Base-by-base conservation (phyloP, 2,329 filamentous ascomycete genomes). In the Diaporthe citriasiana region DNA sequence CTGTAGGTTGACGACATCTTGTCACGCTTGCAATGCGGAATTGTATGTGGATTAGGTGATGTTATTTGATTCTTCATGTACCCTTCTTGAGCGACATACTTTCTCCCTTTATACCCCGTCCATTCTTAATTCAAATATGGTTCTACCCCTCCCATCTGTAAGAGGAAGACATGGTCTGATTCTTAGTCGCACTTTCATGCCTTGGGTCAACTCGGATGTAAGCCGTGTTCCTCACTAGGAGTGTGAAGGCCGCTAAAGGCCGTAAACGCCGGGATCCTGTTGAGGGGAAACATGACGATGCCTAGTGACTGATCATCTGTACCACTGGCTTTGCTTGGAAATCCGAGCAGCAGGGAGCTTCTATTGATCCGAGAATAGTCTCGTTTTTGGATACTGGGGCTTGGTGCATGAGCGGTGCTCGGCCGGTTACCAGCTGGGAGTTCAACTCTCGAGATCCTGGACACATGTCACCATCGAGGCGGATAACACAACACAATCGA, bases 1-100 rank as follows among this genome's bases (percentile, higher is more conserved):
- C 10, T 70, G 33, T 70, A 73, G n/a, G 30, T 40, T 25, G 63
- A 69, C 40, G 63, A 51, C 71, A 73, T 72, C 33, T 72, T 68
- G 56, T 51, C 45, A 40, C 33, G 30, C 38, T 51, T 40, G 13
- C 10, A 38, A 15, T 19, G 33, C 22, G 45, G 38, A 7, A 10
- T n/a, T 8, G 45, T 27, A 8, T 25, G 42, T 25, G 45, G 63
- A 30, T 33, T 27, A 6, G 33, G 50, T 10, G 4, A 19, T 47
- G 35, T n/a, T 10, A n/a, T 35, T 22, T 63, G 40, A 17, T 38
- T n/a, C 1, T 57, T 38, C 17, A 8, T 27, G 7, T 5, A 12
- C 25, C 19, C 27, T 17, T 33, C 19, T 66, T n/a, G 22, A 38
- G 40, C 45, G 30, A 35, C 30, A 38, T 33, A 4, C n/a, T 12